These are phyloP conservation scores for Lodderomyces parapsilosis DNA, from an alignment of 1,139 yeast genomes.

Conservation along the genomic window DNA sequence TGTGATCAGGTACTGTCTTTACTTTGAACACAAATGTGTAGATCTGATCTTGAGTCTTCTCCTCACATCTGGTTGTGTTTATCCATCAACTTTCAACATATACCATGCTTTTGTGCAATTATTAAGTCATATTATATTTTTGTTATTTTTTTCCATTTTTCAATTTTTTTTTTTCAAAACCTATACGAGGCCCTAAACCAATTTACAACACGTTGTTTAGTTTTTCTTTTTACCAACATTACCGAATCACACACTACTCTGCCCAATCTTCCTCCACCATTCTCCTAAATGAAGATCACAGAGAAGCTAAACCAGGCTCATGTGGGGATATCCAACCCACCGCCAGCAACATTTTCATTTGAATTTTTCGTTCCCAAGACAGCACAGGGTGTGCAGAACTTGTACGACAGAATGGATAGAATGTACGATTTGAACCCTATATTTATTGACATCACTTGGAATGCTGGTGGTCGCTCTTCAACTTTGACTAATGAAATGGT, in stretches of 20 bases:
- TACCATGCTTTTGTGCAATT: background rate
- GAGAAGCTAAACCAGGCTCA: constrained; percentile 54
- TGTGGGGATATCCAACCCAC: constrained; percentile 32
- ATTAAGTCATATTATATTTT: background rate
- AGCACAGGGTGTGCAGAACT: constrained; percentile 91
- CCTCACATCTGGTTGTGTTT: too few species aligned
- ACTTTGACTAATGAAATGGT: constrained; percentile 87
- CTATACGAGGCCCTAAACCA: background rate
- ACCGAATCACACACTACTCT: background rate
- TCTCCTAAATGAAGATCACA: constrained; percentile 46
- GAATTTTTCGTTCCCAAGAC: constrained; percentile 99
- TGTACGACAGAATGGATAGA: constrained; percentile 96
- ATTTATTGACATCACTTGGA: constrained; percentile 96
- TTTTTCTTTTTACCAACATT: background rate
- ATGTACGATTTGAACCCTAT: constrained; percentile 93
- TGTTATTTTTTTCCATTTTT: background rate
- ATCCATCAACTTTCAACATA: background rate
- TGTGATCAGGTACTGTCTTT: too few species aligned
- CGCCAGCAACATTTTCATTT: constrained; percentile 81
- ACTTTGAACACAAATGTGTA: too few species aligned
- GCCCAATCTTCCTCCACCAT: background rate
- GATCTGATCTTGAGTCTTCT: too few species aligned
- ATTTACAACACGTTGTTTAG: background rate
- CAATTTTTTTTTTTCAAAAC: background rate
- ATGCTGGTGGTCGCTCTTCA: constrained; percentile 90